These are phyloP conservation scores for Pythium grandisporangium DNA, from an alignment of 352 stramenopile genomes.

Conservation along the genomic window DNA sequence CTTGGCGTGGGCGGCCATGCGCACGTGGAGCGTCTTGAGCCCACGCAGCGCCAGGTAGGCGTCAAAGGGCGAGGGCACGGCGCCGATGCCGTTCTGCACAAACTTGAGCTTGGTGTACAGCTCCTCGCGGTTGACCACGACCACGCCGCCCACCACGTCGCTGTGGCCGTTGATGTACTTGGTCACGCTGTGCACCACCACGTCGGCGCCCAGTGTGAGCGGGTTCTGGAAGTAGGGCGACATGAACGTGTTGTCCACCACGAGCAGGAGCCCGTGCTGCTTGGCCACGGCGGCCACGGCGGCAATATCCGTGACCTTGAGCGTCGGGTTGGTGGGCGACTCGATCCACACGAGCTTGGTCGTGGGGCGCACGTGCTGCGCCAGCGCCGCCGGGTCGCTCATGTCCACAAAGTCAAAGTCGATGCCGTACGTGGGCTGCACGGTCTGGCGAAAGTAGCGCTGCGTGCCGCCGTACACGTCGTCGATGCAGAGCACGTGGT, in stretches of 20 bases:
- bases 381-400: conserved; percentile 74
- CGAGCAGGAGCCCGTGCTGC: conserved; percentile 81
- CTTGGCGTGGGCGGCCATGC: conserved; percentile 92
- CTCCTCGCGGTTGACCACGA: conserved; percentile 88
- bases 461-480: conserved; percentile 95
- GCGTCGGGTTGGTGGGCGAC: conserved; percentile 90
- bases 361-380: conserved; percentile 73
- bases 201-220: conserved; percentile 86
- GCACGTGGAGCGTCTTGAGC: conserved; percentile 92
- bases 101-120: conserved; percentile 93
- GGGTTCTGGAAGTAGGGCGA: conserved; percentile 91
- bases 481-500: conserved; percentile 94
- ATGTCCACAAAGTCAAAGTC: conserved; percentile 94
- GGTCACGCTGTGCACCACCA: conserved; percentile 92
- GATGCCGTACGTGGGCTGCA: conserved; percentile 86
- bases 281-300: conserved; percentile 87
- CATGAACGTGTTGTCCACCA: conserved; percentile 94
- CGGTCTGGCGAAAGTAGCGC: conserved; percentile 90
- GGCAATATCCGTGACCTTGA: conserved; percentile 93
- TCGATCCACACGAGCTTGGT: conserved; percentile 94
- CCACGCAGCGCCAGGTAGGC: conserved; percentile 92
- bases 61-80: conserved; percentile 90
- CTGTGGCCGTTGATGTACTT: conserved; percentile 97
- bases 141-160: conserved; percentile 89
- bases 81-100: conserved; percentile 90